These are phyloP conservation scores for Rosa rugosa DNA, from an alignment of 306 rosid species.

Conservation along the genomic window DNA sequence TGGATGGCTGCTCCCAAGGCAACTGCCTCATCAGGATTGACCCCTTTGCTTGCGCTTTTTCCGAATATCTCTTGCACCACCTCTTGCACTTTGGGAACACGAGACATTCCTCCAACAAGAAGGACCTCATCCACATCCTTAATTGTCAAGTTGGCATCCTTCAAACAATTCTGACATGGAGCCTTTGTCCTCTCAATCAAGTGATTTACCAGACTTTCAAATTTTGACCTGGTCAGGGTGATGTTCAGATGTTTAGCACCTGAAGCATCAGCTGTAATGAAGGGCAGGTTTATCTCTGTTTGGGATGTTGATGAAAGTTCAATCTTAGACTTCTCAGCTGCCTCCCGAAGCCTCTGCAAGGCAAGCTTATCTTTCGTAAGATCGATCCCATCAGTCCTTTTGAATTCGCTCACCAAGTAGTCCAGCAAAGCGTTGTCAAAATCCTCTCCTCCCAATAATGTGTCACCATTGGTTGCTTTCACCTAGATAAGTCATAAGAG, in stretches of 20 bases:
- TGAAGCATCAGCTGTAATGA: slow-evolving; percentile 53
- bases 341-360: slow-evolving; percentile 57
- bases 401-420: slow-evolving; percentile 41
- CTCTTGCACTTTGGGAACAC: slow-evolving; percentile 11
- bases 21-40: slow-evolving; percentile 20
- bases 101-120: slow-evolving; percentile 62
- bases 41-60: background rate
- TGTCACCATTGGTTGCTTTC: slow-evolving; percentile 56
- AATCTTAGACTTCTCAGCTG: slow-evolving; percentile 58
- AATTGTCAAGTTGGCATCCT: slow-evolving; percentile 31
- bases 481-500: background rate
- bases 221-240: slow-evolving; percentile 18
- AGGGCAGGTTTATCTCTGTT: slow-evolving; percentile 54
- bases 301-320: slow-evolving; percentile 55
- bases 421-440: slow-evolving; percentile 55
- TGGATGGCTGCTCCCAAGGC: slow-evolving; percentile 13
- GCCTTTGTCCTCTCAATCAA: slow-evolving; percentile 53
- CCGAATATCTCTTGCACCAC: background rate
- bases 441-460: slow-evolving; percentile 62
- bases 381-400: slow-evolving; percentile 42
- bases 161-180: slow-evolving; percentile 50
- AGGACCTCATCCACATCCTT: slow-evolving; percentile 57
- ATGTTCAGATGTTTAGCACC: slow-evolving; percentile 15
- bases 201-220: slow-evolving; percentile 45
- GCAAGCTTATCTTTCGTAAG: slow-evolving; percentile 55